Base-by-base conservation (phyloP, 352 stramenopile species). In the Pythium insidiosum region DNA sequence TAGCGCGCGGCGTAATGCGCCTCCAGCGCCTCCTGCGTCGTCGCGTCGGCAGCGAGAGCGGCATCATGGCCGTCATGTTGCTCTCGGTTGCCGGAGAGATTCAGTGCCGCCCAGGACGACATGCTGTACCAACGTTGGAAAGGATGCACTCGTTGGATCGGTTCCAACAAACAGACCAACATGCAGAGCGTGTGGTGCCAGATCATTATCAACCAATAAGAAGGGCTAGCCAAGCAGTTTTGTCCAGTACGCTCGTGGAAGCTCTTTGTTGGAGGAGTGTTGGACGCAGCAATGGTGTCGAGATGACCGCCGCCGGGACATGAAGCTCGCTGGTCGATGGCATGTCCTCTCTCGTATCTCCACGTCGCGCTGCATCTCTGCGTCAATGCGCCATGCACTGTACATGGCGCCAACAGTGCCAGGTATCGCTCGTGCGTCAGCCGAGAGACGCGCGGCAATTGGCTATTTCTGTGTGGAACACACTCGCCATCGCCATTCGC, bases 21-120 rank as follows among this genome's bases (percentile, higher is more conserved):
- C 33, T 89, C 77, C 43, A 82, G 73, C 0, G 77, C 77, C 40
- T 89, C 77, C 33, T 76, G 61, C 6, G 73, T 89, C 7, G 70
- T 70, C 7, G 20, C 38, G 34, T 43, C 44, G 13, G 36, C 16
- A 7, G 38, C 25, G 4, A 43, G 38, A 7, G 34, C 18, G 6
- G 18, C 34, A 7, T 39, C 34, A 7, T 20, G 7, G 11, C 28
- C 9, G 15, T 15, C 9, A 9, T 33, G 28, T 33, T 33, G 28
- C 28, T 33, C 9, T n/a, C 28, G 28, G 9, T 33, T 33, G 28
- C 28, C 15, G 28, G 9, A 46, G 4, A 68, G 63, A 37, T 88
- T 85, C 38, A 88, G 41, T 36, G 75, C 73, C 26, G 70, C 67
- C 75, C 75, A 88, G n/a, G 71, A 83, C 35, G 67, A 45, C 69